Conservation (phyloP, 306 rosid species). For the Trifolium dubium region DNA sequence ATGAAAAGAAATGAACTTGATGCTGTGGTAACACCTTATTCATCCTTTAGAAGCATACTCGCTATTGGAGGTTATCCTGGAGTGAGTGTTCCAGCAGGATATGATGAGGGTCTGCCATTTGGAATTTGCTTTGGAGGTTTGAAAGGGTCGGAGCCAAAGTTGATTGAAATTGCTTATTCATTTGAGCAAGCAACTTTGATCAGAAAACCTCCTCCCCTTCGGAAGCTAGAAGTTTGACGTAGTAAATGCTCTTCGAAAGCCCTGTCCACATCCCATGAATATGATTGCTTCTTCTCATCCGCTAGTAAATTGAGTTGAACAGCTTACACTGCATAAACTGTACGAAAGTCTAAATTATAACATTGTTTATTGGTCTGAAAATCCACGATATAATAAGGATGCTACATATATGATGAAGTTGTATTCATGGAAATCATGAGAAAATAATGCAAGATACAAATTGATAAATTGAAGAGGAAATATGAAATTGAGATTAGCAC, state of each 20-base stretch:
- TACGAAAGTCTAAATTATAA: background rate
- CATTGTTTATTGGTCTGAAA: background rate
- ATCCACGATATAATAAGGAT: background rate
- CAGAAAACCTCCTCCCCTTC: conserved; percentile 62
- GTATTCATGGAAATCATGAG: too few relatives aligned
- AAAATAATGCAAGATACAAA: conserved; percentile 26
- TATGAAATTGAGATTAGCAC: conserved; percentile 62
- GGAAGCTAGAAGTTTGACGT: conserved; percentile 7
- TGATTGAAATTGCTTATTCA: conserved; percentile 64
- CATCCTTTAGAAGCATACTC: conserved; percentile 39
- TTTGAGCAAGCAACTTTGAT: conserved; percentile 71
- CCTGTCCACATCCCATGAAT: too few relatives aligned
- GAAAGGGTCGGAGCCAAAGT: conserved; percentile 66
- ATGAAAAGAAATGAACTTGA: conserved; percentile 50
- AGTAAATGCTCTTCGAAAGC: background rate
- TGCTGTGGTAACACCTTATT: conserved; percentile 54
- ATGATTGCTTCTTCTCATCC: background rate
- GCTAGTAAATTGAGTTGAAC: background rate
- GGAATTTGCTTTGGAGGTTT: conserved; percentile 71
- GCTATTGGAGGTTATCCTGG: conserved; percentile 76
- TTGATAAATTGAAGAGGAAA: conserved; percentile 70
- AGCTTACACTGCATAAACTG: background rate
- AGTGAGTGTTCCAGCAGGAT: conserved; percentile 66
- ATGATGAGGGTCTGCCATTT: conserved; percentile 49
- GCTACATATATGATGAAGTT: background rate